These are phyloP conservation scores for Daldinia vernicosa DNA, from an alignment of 495 filamentous ascomycete species.

Conservation along the genomic window DNA sequence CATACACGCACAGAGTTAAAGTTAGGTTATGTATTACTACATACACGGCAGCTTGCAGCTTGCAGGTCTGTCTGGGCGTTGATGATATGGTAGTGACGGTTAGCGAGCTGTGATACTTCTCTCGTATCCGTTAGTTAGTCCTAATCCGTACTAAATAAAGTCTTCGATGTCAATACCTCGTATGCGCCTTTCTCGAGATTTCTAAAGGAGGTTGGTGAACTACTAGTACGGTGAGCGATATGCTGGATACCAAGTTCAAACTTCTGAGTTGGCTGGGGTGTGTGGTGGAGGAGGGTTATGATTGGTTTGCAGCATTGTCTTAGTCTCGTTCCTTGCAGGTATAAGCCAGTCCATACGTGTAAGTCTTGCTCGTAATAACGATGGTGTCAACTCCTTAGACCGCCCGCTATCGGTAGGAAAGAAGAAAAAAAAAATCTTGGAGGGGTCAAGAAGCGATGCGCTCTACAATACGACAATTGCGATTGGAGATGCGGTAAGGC, in stretches of 20 bases:
- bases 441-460: slow-evolving; percentile 13
- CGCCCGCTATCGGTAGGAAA: slow-evolving; percentile 28
- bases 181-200: neutral
- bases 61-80: neutral
- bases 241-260: slow-evolving; percentile 12
- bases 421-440: slow-evolving; percentile 5
- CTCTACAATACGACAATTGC: slow-evolving; percentile 8
- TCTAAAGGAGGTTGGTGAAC: slow-evolving; percentile 6
- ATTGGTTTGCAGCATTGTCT: slow-evolving; percentile 22
- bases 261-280: slow-evolving; percentile 36
- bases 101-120: neutral
- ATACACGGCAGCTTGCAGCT: slow-evolving; percentile 10
- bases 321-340: slow-evolving; percentile 41
- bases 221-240: slow-evolving; percentile 1
- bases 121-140: neutral
- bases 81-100: slow-evolving; percentile 22
- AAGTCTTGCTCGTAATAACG: slow-evolving; percentile 26
- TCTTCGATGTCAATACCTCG: neutral
- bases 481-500: slow-evolving; percentile 29
- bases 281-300: slow-evolving; percentile 20
- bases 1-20: neutral
- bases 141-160: slow-evolving; percentile 8
- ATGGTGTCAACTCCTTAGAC: slow-evolving; percentile 9
- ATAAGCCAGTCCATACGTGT: slow-evolving; percentile 17
- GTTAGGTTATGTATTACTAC: slow-evolving; percentile 4